These are phyloP conservation scores for Rhododendron griersonianum DNA, from an alignment of 148 eudicot species.

Conservation along the genomic window DNA sequence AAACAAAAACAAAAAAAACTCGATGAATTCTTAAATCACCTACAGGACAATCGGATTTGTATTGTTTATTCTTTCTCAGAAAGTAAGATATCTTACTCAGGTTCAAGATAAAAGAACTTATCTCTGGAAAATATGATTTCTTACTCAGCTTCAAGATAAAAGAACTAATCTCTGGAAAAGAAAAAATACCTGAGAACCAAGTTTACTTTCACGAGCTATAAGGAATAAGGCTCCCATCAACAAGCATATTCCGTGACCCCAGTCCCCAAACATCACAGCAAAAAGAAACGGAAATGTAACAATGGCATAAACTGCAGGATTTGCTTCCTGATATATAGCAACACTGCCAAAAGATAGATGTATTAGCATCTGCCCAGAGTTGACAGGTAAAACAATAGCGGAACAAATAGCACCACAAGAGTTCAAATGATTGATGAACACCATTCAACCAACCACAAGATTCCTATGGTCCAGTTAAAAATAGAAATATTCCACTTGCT, in stretches of 20 bases:
- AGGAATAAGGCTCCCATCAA: constrained; percentile 80
- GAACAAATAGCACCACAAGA: neutral
- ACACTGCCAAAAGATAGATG: constrained; percentile 51
- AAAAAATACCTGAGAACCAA: constrained; percentile 71
- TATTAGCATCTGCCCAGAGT: constrained; percentile 15
- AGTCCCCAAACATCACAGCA: constrained; percentile 99
- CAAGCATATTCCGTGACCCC: constrained; percentile 99
- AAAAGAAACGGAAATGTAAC: constrained; percentile 97
- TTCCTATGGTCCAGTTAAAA: neutral
- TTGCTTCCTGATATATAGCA: constrained; percentile 94
- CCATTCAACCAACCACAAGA: neutral
- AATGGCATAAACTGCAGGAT: constrained; percentile 93
- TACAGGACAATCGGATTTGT: neutral
- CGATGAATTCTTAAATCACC: constrained; percentile 1
- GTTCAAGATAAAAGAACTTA: neutral
- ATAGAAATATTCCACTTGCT: neutral
- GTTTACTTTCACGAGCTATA: constrained; percentile 79
- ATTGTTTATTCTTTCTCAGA: neutral
- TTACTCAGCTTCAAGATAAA: neutral
- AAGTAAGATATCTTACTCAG: neutral
- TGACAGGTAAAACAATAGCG: neutral
- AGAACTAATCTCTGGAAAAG: neutral
- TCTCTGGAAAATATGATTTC: neutral
- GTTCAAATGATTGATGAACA: neutral
- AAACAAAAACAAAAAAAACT: neutral